Evolutionary conservation across 352 stramenopile species (phyloP).

Genomic region (Pythium grandisporangium): DNA sequence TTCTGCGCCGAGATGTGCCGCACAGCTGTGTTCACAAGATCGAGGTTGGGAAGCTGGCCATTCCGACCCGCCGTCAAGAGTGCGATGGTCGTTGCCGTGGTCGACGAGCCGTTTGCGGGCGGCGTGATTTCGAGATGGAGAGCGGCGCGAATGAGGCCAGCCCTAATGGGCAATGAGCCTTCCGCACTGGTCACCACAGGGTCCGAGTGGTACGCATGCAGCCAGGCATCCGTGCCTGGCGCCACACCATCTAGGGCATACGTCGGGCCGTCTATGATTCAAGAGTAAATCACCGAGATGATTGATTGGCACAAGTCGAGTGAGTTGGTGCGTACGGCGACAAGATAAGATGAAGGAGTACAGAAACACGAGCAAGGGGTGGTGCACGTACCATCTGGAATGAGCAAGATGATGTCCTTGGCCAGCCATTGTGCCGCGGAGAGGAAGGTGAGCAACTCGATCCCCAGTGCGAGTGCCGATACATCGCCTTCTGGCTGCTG

Average conservation of each 20-base stretch:
- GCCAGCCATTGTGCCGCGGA: conserved; percentile 60
- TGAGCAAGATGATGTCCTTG: conserved; percentile 76
- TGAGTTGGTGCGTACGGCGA: neutral
- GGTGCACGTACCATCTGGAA: conserved; percentile 38
- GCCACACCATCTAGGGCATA: conserved; percentile 56
- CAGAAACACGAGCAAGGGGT: neutral
- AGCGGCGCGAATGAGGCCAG: conserved; percentile 67
- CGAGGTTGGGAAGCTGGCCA: conserved; percentile 79
- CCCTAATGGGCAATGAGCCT: conserved; percentile 40
- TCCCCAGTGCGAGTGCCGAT: conserved; percentile 42
- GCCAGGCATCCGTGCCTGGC: conserved; percentile 58
- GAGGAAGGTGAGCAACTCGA: conserved; percentile 57
- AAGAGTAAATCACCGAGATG: too few species aligned
- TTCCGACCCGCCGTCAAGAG: conserved; percentile 70
- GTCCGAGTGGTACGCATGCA: conserved; percentile 62
- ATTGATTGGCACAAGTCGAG: conserved; percentile 2
- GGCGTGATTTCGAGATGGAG: conserved; percentile 65
- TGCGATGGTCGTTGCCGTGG: conserved; percentile 22
- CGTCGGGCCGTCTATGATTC: conserved; percentile 33
- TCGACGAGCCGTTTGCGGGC: conserved; percentile 12
- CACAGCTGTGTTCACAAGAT: conserved; percentile 78
- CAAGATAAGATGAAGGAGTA: neutral
- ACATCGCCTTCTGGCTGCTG: too few species aligned
- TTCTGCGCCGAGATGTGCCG: conserved; percentile 30
- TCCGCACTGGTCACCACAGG: conserved; percentile 16